These are phyloP conservation scores for Pisolithus albus DNA, from an alignment of 768 basidiomycete genomes.

Conservation along the genomic window DNA sequence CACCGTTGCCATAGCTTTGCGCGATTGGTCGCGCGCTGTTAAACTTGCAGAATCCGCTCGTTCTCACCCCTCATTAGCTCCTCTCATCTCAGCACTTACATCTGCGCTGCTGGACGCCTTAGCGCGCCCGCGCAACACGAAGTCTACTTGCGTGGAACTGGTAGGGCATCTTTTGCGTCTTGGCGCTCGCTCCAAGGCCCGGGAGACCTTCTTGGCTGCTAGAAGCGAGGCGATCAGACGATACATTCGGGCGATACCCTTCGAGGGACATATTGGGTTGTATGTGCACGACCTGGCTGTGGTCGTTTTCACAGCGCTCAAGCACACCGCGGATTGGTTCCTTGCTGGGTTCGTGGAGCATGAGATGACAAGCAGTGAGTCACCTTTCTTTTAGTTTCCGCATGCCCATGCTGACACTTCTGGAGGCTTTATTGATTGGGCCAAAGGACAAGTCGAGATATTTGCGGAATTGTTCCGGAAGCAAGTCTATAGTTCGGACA, in stretches of 20 bases:
- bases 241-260: conserved; percentile 80
- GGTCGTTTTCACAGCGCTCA: conserved; percentile 89
- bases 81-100: conserved; percentile 61
- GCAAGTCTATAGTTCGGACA: conserved; percentile 85
- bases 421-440: conserved; percentile 91
- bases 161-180: conserved; percentile 70
- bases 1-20: conserved; percentile 82
- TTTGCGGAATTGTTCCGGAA: conserved; percentile 83
- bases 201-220: conserved; percentile 75
- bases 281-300: conserved; percentile 86
- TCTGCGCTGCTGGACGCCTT: conserved; percentile 66
- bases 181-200: conserved; percentile 69
- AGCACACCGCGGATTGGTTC: conserved; percentile 98
- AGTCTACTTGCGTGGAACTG: conserved; percentile 63
- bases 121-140: conserved; percentile 69
- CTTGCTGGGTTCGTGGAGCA: conserved; percentile 93
- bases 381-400: not conserved
- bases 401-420: not conserved
- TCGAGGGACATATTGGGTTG: conserved; percentile 80
- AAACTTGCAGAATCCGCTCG: conserved; percentile 79
- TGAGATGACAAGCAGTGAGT: conserved; percentile 84
- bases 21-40: conserved; percentile 87
- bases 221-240: conserved; percentile 67
- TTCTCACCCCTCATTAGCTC: conserved; percentile 53
- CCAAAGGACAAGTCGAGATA: conserved; percentile 73